phyloP scores from a whole-genome alignment of 768 basidiomycete genomes.

The Leccinum uliginosum region DNA sequence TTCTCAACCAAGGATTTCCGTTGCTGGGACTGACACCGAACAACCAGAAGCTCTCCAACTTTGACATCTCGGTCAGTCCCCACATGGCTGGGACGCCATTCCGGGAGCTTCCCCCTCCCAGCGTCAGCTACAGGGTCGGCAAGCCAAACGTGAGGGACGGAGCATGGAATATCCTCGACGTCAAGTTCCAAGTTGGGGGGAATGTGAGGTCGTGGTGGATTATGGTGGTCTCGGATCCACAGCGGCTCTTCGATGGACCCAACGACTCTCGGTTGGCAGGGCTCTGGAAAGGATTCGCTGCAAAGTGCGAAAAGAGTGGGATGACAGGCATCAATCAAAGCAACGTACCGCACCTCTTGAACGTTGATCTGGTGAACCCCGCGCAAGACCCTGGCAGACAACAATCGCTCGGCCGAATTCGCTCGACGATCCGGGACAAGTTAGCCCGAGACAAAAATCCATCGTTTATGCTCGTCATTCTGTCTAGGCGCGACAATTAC shows the following conservation, averaged over 20 bases:
- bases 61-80: constrained; percentile 51
- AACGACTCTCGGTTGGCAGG: constrained; percentile 25
- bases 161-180: constrained; percentile 73
- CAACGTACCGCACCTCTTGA: constrained; percentile 35
- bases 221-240: constrained; percentile 55
- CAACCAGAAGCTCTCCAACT: constrained; percentile 42
- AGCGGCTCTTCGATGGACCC: constrained; percentile 35
- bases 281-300: constrained; percentile 50
- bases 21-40: constrained; percentile 47
- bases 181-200: constrained; percentile 60
- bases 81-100: constrained; percentile 64
- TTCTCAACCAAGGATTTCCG: constrained; percentile 55
- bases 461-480: constrained; percentile 64
- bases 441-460: constrained; percentile 38
- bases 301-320: constrained; percentile 57
- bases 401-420: constrained; percentile 37
- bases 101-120: constrained; percentile 59
- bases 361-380: constrained; percentile 11
- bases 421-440: constrained; percentile 34
- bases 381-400: constrained; percentile 34
- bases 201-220: constrained; percentile 59
- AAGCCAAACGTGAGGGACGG: constrained; percentile 47
- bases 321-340: constrained; percentile 55
- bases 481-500: constrained; percentile 63
- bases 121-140: constrained; percentile 50